These are phyloP conservation scores for Hymenoscyphus fraxineus DNA, from an alignment of 2,329 filamentous ascomycete genomes.

Conservation along the genomic window DNA sequence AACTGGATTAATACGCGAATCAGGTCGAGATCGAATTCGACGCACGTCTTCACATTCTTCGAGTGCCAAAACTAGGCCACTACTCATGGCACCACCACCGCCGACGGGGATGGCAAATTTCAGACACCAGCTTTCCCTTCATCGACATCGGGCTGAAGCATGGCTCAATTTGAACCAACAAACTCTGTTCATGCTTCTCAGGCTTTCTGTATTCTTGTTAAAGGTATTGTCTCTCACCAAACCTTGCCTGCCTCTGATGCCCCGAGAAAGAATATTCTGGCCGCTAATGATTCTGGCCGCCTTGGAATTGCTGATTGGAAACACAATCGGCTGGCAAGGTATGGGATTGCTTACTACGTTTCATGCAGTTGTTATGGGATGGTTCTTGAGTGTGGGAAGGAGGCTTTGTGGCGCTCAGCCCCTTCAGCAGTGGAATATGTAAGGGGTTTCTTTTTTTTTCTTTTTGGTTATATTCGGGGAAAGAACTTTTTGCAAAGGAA, in stretches of 20 bases:
- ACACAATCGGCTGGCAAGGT: slow-evolving; percentile 35
- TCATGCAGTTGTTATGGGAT: slow-evolving; percentile 44
- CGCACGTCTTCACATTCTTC: slow-evolving; percentile 4
- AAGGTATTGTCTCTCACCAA: slow-evolving; percentile 65
- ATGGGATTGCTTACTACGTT: slow-evolving; percentile 42
- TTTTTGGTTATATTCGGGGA: not conserved
- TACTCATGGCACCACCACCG: slow-evolving; percentile 41
- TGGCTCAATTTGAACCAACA: slow-evolving; percentile 34
- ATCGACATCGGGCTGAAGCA: slow-evolving; percentile 36
- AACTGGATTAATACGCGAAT: slow-evolving; percentile 23
- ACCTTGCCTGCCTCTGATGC: slow-evolving; percentile 69
- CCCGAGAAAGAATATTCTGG: slow-evolving; percentile 59
- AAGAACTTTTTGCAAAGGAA: not conserved
- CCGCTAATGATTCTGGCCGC: slow-evolving; percentile 67
- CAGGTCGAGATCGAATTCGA: slow-evolving; percentile 6
- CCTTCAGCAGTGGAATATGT: not conserved
- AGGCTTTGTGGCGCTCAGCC: slow-evolving; percentile 19
- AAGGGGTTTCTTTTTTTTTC: not conserved
- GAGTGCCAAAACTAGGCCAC: slow-evolving; percentile 31
- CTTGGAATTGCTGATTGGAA: slow-evolving; percentile 53
- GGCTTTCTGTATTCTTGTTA: slow-evolving; percentile 59
- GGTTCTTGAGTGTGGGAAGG: slow-evolving; percentile 37
- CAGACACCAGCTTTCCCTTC: slow-evolving; percentile 28
- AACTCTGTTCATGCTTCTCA: slow-evolving; percentile 40
- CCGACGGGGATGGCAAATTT: slow-evolving; percentile 34